A percentile compares a stretch with the other conserved stretches of the same genome.
These are phyloP conservation scores for Apostasia shenzhenica DNA, from an alignment of 106 monocot species.

Conservation along the genomic window DNA sequence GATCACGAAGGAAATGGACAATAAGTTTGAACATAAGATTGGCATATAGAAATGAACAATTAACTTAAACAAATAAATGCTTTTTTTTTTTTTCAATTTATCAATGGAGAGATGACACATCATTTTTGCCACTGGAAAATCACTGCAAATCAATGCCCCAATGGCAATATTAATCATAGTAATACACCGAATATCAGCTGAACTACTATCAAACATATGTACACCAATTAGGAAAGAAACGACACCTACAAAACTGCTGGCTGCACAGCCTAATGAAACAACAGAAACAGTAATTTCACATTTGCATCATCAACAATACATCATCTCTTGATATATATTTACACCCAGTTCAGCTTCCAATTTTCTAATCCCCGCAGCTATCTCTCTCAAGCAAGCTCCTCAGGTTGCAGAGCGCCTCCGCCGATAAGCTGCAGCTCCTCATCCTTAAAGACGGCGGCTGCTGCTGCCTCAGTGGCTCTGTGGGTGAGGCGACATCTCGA, in stretches of 20 bases:
- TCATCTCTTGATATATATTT: slow-evolving; percentile 7
- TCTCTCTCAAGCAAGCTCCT: slow-evolving; percentile 27
- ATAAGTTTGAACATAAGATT: no score
- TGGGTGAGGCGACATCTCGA: slow-evolving; percentile 7
- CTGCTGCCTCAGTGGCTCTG: not conserved
- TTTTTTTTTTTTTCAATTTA: no score
- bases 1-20: no score
- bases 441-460: slow-evolving; percentile 3
- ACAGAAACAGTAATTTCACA: not conserved
- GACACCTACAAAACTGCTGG: slow-evolving; percentile 36
- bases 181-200: no score
- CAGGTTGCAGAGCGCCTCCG: slow-evolving; percentile 39
- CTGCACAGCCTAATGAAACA: slow-evolving; percentile 3
- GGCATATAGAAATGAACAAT: no score
- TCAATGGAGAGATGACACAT: no score
- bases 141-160: no score
- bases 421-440: slow-evolving; percentile 45
- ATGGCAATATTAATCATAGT: no score
- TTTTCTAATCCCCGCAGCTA: not conserved
- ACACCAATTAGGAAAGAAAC: not conserved
- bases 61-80: no score
- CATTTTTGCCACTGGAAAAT: no score
- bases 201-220: not conserved
- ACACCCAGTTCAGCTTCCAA: not conserved
- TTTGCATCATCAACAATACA: slow-evolving; percentile 7